phyloP scores from a whole-genome alignment of 805 yeast genomes.

The Kuraishia borneana region DNA sequence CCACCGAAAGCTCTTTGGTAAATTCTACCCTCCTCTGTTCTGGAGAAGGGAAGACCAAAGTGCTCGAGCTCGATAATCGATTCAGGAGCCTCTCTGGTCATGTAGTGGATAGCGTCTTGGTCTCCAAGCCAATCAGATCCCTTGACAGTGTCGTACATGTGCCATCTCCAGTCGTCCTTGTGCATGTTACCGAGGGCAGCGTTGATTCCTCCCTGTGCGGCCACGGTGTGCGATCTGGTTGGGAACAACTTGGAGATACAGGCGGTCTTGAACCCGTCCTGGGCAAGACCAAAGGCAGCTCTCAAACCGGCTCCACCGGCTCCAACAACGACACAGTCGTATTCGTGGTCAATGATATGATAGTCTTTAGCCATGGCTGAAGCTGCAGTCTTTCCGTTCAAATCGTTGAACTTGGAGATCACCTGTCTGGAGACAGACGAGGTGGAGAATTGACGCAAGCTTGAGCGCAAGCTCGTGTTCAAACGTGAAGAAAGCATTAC shows the following conservation, averaged over 20 bases:
- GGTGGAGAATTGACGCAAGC: constrained; percentile 14
- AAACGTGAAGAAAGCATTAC: constrained; percentile 5
- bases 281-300: constrained; percentile 96
- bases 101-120: constrained; percentile 97
- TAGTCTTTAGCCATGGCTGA: constrained; percentile 55
- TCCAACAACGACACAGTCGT: constrained; percentile 95
- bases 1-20: constrained; percentile 99
- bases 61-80: constrained; percentile 95
- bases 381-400: constrained; percentile 41
- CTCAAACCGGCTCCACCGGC: constrained; percentile 99
- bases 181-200: constrained; percentile 99
- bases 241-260: constrained; percentile 96
- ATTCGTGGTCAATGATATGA: constrained; percentile 93
- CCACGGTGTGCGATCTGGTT: constrained; percentile 97
- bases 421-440: constrained; percentile 16
- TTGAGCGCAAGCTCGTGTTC: constrained; percentile 8
- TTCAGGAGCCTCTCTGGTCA: constrained; percentile 96
- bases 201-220: constrained; percentile 99
- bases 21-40: constrained; percentile 93
- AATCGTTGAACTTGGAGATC: constrained; percentile 25
- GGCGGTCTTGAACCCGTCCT: constrained; percentile 95
- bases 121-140: constrained; percentile 99
- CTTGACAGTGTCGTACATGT: constrained; percentile 98
- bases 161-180: constrained; percentile 99
- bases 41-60: constrained; percentile 96